Conservation (phyloP, 208 protist genomes). For the Naegleria fowleri region DNA sequence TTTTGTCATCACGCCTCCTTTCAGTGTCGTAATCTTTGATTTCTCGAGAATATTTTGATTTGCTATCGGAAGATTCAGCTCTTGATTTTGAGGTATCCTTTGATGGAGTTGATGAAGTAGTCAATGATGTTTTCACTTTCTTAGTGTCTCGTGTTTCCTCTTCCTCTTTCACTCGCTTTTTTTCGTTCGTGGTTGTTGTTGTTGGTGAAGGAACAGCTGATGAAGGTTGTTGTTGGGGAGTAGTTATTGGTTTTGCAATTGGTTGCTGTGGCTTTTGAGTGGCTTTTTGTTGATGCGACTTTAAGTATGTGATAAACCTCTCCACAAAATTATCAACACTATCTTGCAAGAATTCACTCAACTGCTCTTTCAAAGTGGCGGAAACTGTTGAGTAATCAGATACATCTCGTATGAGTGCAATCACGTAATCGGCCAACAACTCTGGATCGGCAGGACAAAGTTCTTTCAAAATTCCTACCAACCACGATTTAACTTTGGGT, state of each 20-base stretch:
- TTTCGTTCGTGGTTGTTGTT: not conserved
- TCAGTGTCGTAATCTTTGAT: not conserved
- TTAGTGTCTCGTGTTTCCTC: not conserved
- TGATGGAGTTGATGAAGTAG: not conserved
- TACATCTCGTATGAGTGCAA: not conserved
- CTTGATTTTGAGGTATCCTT: not conserved
- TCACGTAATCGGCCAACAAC: not conserved
- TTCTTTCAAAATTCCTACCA: not conserved
- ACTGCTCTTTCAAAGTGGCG: not conserved
- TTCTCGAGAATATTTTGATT: not conserved
- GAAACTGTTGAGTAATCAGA: not conserved
- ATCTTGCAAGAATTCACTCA: not conserved
- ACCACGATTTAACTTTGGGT: not conserved
- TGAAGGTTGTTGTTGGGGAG: not conserved
- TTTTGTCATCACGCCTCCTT: not conserved
- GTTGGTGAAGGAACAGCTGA: not conserved
- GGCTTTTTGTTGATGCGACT: not conserved
- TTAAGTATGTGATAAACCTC: not conserved
- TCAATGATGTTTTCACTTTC: not conserved
- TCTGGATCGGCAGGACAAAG: not conserved
- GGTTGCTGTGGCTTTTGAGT: not conserved
- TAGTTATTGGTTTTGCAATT: not conserved
- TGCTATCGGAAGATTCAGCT: not conserved
- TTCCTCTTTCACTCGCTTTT: not conserved
- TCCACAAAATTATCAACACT: not conserved